Conservation (phyloP, 1,284 basidiomycete species). For the Austroboletus olivaceoglutinosus region DNA sequence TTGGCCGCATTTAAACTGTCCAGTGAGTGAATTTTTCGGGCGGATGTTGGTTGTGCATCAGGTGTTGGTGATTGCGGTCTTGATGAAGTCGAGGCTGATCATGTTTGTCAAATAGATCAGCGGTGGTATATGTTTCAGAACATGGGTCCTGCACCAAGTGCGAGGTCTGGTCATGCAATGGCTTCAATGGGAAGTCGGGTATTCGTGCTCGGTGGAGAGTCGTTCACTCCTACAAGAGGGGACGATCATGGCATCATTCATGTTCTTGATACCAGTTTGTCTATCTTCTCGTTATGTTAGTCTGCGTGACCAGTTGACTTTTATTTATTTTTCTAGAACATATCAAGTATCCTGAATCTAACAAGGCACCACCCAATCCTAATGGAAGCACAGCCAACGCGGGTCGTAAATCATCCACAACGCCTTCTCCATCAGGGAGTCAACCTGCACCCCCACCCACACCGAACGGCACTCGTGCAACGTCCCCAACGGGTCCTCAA, state of each 20-base stretch:
- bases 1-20: constrained; percentile 96
- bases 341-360: constrained; percentile 89
- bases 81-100: constrained; percentile 10
- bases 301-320: constrained; percentile 3
- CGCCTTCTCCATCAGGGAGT: constrained; percentile 30
- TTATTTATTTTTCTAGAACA: constrained; percentile 52
- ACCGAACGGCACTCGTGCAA: constrained; percentile 46
- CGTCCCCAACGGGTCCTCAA: constrained; percentile 52
- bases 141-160: constrained; percentile 93
- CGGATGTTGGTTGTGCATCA: background rate
- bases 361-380: constrained; percentile 45
- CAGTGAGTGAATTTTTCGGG: constrained; percentile 53
- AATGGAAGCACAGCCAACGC: constrained; percentile 29
- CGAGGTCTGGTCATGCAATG: constrained; percentile 94
- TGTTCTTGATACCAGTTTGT: constrained; percentile 89
- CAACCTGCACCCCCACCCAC: constrained; percentile 22
- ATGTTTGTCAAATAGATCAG: constrained; percentile 46
- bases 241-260: constrained; percentile 87
- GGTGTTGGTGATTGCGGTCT: background rate
- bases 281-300: constrained; percentile 5
- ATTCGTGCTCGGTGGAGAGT: constrained; percentile 94
- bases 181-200: constrained; percentile 86
- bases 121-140: constrained; percentile 99
- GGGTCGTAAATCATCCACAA: constrained; percentile 42
- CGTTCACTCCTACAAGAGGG: constrained; percentile 67